Evolutionary conservation across 2,329 filamentous ascomycete genomes (phyloP), one percentile per base, ranked within the genome.

Genomic region (Knoxdaviesia proteae): DNA sequence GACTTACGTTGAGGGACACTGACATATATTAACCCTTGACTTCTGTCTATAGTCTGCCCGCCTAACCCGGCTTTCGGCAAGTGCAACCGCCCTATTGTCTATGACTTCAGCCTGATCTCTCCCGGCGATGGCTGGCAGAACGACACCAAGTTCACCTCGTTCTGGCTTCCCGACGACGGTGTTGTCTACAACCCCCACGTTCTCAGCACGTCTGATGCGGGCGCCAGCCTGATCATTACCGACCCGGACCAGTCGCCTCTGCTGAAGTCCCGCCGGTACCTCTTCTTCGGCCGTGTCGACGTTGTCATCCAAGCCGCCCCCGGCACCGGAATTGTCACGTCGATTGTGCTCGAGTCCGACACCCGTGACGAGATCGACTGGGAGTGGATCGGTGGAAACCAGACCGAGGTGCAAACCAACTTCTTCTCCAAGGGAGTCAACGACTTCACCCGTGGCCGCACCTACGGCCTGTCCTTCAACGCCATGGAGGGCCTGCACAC

Each of bases 251-350:
- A 75, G 38, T 67, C 63, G 37, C 71, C 78, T 10, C 75, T 73
- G 8, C 82, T 84, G 56, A 68, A 66, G 51, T 67, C 69, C 6
- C 67, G 77, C 49, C 84, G 80, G 66, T 87, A 86, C 62, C 81
- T 90, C 56, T 86, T 90, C 78, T 90, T 86, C 52, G 83, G 83
- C 39, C 73, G 71, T 48, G 71, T 84, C 47, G 76, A 83, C 38
- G 71, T 79, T 39, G 68, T 69, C 10, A 63, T 86, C 56, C 78
- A 82, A 56, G 71, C 80, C 7, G 77, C 82, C 5, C 69, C 78
- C 0, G 82, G 82, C 7, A 68, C 65, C 3, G 83, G 83, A 39
- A 82, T 88, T 46, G 77, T 88, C 46, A 86, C 79, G 58, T 81
- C 77, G 46, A 67, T 78, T 6, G 78, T 88, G 11, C 58, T 90